phyloP scores from a whole-genome alignment of 805 yeast genomes.

The Alloascoidea africana region DNA sequence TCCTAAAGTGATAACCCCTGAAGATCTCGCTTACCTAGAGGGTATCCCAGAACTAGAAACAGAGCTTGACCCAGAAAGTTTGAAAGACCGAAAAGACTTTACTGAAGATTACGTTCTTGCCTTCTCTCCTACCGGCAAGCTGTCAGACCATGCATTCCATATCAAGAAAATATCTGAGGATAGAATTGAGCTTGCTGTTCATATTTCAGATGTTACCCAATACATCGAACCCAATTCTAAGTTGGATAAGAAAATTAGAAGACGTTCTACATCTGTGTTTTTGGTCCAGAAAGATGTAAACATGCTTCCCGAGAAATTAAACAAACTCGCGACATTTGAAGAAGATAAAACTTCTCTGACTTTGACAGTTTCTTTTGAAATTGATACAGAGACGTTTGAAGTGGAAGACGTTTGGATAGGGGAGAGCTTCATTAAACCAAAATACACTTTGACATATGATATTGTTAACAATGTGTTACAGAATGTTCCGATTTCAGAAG shows the following conservation, averaged over 20 bases:
- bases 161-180: constrained; percentile 47
- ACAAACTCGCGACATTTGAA: constrained; percentile 41
- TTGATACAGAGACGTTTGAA: constrained; percentile 57
- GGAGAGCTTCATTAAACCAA: constrained; percentile 56
- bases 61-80: constrained; percentile 22
- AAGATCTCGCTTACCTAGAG: not conserved
- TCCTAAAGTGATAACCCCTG: not conserved
- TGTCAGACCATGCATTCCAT: constrained; percentile 70
- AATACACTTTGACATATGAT: constrained; percentile 34
- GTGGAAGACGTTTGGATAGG: constrained; percentile 67
- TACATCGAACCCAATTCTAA: constrained; percentile 58
- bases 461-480: constrained; percentile 34
- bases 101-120: constrained; percentile 45
- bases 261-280: constrained; percentile 79
- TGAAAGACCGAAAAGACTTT: constrained; percentile 33
- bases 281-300: constrained; percentile 63
- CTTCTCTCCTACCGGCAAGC: constrained; percentile 37
- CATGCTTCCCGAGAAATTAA: constrained; percentile 53
- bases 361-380: constrained; percentile 63
- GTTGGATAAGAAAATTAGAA: constrained; percentile 79
- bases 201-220: constrained; percentile 65
- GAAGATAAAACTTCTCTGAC: constrained; percentile 49
- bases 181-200: constrained; percentile 71
- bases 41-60: constrained; percentile 18
- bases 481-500: constrained; percentile 4